Evolutionary conservation across 78 protist genomes (phyloP), one percentile per base, ranked within the genome.

Genomic region (Salpingoeca rosetta): DNA sequence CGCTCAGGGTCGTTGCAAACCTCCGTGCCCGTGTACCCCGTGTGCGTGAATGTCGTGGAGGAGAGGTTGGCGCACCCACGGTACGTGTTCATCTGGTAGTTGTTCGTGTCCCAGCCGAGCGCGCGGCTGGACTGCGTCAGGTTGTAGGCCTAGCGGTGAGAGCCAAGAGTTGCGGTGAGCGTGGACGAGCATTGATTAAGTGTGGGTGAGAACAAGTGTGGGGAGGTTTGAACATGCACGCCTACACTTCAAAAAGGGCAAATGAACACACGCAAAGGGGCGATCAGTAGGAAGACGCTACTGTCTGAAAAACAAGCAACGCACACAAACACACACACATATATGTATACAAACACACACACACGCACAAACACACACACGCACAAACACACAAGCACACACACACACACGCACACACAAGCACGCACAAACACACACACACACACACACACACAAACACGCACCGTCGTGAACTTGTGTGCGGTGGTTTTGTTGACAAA

Each of bases 1-100:
- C 90, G 83, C 36, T 85, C 91, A 0, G 91, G 91, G 57, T 90
- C 93, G 74, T 74, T 88, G 82, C 95, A 93, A n/a, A 93, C 39
- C 90, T 84, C 77, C 24, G 93, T 93, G 28, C 95, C 95, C 0
- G 95, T 93, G 84, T 89, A 93, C 0, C 95, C 95, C n/a, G 84
- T n/a, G 85, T 93, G 95, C 85, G 88, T 76, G 88, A 89, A 93
- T 27, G 95, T 93, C 39, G 31, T 83, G n/a, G 86, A 3, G 45
- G 93, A 85, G 2, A 90, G 73, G 38, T 84, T 72, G 36, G 88
- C 90, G 85, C 95, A 90, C 25, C 91, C 80, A 17, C 72, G 84
- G 28, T 27, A 40, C 42, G 65, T 3, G 57, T 86, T 40, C 1
- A 44, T 84, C 65, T 24, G 37, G 39, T 84, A 40, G 76, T 57